Base-by-base conservation (phyloP, 1,284 basidiomycete genomes). In the Tilletiopsis washingtonensis region DNA sequence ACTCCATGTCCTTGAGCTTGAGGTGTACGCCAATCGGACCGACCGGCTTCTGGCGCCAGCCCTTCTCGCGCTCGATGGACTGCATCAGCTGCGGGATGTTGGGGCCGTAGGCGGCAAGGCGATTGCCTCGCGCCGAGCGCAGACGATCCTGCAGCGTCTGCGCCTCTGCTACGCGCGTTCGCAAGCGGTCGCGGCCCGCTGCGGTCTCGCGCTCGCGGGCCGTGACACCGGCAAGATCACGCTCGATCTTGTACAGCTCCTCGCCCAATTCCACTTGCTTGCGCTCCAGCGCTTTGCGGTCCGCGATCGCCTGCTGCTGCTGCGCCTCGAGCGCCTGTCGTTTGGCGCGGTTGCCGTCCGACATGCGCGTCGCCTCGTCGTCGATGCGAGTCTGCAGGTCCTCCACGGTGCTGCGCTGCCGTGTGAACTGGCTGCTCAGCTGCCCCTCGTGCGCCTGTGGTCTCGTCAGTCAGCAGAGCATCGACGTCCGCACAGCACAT, bases 21-120 rank as follows among this genome's bases (percentile, higher is more conserved):
- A 98, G 84, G 68, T 97, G 76, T 0, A 91, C 90, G 1, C 94
- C 94, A 24, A 96, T 74, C 0, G 93, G 91, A 14, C 70, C 70
- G 14, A 70, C 39, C 11, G 68, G 69, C 37, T 51, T 57, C 1
- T 45, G 24, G 14, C 40, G 44, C 70, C 70, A 73, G 19, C 60
- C 49, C 15, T 69, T 75, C 32, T 83, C 78, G 7, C 84, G 84
- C 24, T 77, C 67, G 88, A 76, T 56, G 17, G 55, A 50, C 15
- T 55, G 48, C 3, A 73, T 32, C 27, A 73, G 45, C 5, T 41
- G 43, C 0, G 65, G 67, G 32, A 71, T 57, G 25, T 55, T 56
- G 15, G 56, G 48, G 1, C 69, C 70, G 41, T 51, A 73, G 5
- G 65, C 65, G 15, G 52, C 53, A 26, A 71, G 53, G 4, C 59